A percentile compares a stretch with the other conserved stretches of the same genome.
These are phyloP conservation scores for Colletotrichum siamense DNA, from an alignment of 2,329 filamentous ascomycete species.

Conservation along the genomic window DNA sequence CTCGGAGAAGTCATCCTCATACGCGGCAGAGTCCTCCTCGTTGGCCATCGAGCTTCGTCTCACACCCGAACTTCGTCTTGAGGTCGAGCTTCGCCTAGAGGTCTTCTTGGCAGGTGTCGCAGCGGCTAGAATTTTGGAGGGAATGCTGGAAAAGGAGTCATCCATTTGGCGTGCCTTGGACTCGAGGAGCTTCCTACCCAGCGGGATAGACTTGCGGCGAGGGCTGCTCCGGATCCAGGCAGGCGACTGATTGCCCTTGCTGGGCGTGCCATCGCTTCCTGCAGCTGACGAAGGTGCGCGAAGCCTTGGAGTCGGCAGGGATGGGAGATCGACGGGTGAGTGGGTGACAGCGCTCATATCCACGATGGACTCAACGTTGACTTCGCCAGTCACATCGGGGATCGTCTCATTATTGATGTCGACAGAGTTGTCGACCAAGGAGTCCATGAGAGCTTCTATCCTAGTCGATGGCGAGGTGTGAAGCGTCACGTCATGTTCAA, in stretches of 20 bases:
- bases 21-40: slow-evolving; percentile 38
- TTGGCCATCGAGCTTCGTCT: slow-evolving; percentile 16
- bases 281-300: not conserved
- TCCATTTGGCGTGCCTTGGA: slow-evolving; percentile 34
- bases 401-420: not conserved
- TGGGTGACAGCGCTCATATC: not conserved
- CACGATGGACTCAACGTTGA: not conserved
- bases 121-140: slow-evolving; percentile 35
- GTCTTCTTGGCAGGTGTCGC: slow-evolving; percentile 30
- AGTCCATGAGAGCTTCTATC: not conserved
- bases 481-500: not conserved
- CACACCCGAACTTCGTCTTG: not conserved
- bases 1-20: slow-evolving; percentile 64
- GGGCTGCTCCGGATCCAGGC: slow-evolving; percentile 41
- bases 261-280: not conserved
- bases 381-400: not conserved
- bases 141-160: slow-evolving; percentile 40
- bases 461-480: not conserved
- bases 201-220: slow-evolving; percentile 32
- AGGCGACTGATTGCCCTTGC: slow-evolving; percentile 26
- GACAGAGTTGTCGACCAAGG: not conserved
- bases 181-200: slow-evolving; percentile 39
- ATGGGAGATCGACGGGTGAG: slow-evolving; percentile 2
- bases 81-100: not conserved
- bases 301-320: not conserved